A percentile compares a stretch with the other conserved stretches of the same genome.
Evolutionary conservation across 139 green algal species (phyloP).

Genomic region (Axilococcus clingmanii): DNA sequence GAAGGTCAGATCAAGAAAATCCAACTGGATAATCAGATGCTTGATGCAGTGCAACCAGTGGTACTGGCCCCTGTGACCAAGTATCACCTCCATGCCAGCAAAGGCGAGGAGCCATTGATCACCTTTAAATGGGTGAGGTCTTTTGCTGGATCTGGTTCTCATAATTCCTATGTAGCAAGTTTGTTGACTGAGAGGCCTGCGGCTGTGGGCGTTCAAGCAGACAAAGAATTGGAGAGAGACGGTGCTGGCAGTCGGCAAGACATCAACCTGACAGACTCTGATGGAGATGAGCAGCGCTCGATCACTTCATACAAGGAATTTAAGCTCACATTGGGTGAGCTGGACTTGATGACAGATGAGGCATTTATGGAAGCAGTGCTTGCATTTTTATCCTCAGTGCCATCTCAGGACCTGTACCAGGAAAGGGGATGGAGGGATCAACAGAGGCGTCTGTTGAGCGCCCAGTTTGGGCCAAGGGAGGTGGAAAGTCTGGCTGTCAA

Average conservation of each 20-base stretch:
- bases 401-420: constrained; percentile 58
- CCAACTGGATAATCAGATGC: constrained; percentile 83
- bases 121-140: constrained; percentile 32
- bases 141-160: constrained; percentile 20
- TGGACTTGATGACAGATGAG: constrained; percentile 41
- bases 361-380: constrained; percentile 68
- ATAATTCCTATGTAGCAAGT: background rate
- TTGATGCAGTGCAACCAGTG: constrained; percentile 66
- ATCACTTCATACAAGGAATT: constrained; percentile 75
- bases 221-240: background rate
- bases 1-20: constrained; percentile 40
- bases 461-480: constrained; percentile 44
- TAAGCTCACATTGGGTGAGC: constrained; percentile 13
- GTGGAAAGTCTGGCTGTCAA: constrained; percentile 41
- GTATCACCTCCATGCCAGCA: constrained; percentile 1
- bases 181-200: background rate
- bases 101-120: constrained; percentile 26
- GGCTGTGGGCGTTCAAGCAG: background rate
- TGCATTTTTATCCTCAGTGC: constrained; percentile 57
- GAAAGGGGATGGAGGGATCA: constrained; percentile 53
- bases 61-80: constrained; percentile 53
- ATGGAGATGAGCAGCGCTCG: background rate
- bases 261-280: background rate
- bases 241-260: background rate
- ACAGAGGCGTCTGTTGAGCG: constrained; percentile 39